These are phyloP conservation scores for Zelonia costaricensis DNA, from an alignment of 208 protist species.

Conservation along the genomic window DNA sequence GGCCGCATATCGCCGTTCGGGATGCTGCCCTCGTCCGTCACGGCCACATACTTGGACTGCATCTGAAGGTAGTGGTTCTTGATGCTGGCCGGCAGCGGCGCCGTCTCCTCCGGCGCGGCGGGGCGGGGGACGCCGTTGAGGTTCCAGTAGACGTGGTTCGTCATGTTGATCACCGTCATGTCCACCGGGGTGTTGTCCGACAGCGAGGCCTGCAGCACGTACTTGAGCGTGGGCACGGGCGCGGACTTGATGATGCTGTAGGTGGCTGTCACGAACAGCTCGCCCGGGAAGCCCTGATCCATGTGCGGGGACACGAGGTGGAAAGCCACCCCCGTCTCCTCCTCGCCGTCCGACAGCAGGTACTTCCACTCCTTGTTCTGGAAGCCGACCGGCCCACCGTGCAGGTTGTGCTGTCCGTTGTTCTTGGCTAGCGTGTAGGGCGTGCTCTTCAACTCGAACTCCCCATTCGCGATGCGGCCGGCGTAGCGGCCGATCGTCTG, in stretches of 20 bases:
- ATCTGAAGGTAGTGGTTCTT: constrained; percentile 63
- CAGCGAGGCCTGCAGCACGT: constrained; percentile 48
- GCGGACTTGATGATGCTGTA: constrained; percentile 63
- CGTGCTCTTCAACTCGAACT: constrained; percentile 44
- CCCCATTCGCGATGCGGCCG: constrained; percentile 63
- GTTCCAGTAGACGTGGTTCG: constrained; percentile 85
- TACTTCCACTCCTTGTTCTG: constrained; percentile 71
- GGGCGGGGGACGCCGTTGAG: constrained; percentile 68
- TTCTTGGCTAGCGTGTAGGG: constrained; percentile 70
- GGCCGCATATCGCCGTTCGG: constrained; percentile 47
- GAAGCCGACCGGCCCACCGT: constrained; percentile 73
- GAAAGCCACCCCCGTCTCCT: constrained; percentile 72
- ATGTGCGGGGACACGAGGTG: constrained; percentile 70
- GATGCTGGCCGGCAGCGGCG: constrained; percentile 39
- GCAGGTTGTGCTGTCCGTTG: constrained; percentile 58
- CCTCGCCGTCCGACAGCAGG: constrained; percentile 63
- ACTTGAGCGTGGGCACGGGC: constrained; percentile 46
- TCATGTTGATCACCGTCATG: constrained; percentile 75
- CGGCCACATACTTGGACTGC: constrained; percentile 48
- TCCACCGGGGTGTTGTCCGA: constrained; percentile 57
- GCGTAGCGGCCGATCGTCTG: constrained; percentile 59
- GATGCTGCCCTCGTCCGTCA: constrained; percentile 43
- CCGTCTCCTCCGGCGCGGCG: constrained; percentile 5
- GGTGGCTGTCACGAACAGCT: constrained; percentile 66
- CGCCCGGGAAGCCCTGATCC: constrained; percentile 81